Percentiles rank a stretch among this genome's conserved stretches.
phyloP scores from a whole-genome alignment of 352 stramenopile species.

The Thraustotheca clavata region DNA sequence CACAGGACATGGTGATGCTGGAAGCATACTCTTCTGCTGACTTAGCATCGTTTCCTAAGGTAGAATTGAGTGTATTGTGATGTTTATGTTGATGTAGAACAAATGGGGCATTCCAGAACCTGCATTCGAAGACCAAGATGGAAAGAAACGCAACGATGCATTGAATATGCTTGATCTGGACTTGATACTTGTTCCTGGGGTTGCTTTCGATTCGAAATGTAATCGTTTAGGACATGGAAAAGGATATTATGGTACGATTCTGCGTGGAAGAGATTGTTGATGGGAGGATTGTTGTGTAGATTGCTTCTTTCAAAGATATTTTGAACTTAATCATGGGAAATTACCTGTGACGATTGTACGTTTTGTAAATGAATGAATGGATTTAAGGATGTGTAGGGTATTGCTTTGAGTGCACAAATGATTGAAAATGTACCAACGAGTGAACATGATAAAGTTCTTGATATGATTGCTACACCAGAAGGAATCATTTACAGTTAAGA shows the following conservation, averaged over 20 bases:
- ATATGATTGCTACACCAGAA: constrained; percentile 53
- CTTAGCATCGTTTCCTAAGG: constrained; percentile 75
- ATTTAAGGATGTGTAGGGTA: constrained; percentile 32
- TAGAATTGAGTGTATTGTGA: constrained; percentile 15
- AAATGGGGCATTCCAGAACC: constrained; percentile 86
- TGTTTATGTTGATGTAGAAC: constrained; percentile 32
- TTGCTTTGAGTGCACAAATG: constrained; percentile 53
- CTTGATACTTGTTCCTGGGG: constrained; percentile 71
- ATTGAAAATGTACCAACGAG: constrained; percentile 50
- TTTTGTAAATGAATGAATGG: background rate
- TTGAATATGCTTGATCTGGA: constrained; percentile 47
- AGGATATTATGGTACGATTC: constrained; percentile 71
- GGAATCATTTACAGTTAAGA: constrained; percentile 34
- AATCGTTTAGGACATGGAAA: constrained; percentile 81
- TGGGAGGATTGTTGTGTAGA: constrained; percentile 28
- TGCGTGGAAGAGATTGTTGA: background rate
- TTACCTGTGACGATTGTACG: constrained; percentile 53
- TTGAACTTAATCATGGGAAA: constrained; percentile 28
- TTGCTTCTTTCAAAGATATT: constrained; percentile 58
- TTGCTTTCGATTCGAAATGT: constrained; percentile 69
- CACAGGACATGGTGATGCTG: constrained; percentile 76
- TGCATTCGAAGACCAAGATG: constrained; percentile 27
- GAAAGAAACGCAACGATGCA: constrained; percentile 32
- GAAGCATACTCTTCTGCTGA: constrained; percentile 48
- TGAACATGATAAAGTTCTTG: constrained; percentile 54